phyloP scores from a whole-genome alignment of 2,329 filamentous ascomycete species.

The Fusarium piperis region DNA sequence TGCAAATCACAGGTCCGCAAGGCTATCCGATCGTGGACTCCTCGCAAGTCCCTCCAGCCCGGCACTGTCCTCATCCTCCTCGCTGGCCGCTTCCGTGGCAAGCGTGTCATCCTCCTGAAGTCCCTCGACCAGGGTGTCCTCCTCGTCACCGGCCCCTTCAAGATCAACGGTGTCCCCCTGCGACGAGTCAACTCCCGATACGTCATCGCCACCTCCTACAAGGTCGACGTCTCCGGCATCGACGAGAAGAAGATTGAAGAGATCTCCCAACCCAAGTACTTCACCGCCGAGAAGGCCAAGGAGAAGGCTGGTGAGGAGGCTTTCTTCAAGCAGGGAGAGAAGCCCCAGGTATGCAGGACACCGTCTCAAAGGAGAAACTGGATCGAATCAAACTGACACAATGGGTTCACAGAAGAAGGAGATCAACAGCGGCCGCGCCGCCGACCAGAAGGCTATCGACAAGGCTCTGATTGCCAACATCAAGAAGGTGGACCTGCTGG shows the following conservation, averaged over 20 bases:
- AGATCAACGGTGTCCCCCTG: slow-evolving; percentile 99
- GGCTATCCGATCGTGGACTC: slow-evolving; percentile 85
- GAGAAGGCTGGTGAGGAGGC: slow-evolving; percentile 98
- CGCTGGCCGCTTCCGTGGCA: slow-evolving; percentile 99
- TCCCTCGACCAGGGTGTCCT: slow-evolving; percentile 96
- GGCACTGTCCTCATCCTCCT: slow-evolving; percentile 98
- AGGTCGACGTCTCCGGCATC: slow-evolving; percentile 84
- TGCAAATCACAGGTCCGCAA: slow-evolving; percentile 82
- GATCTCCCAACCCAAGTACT: slow-evolving; percentile 84
- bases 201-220: slow-evolving; percentile 90
- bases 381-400: slow-evolving; percentile 36
- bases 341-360: slow-evolving; percentile 80
- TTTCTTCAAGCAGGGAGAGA: slow-evolving; percentile 99
- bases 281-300: slow-evolving; percentile 92
- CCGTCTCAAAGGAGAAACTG: neutral
- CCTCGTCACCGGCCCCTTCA: slow-evolving; percentile 99
- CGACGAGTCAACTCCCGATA: slow-evolving; percentile 93
- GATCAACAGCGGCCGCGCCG: slow-evolving; percentile 88
- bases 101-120: slow-evolving; percentile 99
- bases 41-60: slow-evolving; percentile 89
- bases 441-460: slow-evolving; percentile 98
- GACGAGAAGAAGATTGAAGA: slow-evolving; percentile 91
- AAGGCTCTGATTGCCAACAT: slow-evolving; percentile 94
- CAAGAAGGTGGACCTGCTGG: slow-evolving; percentile 97
- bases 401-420: slow-evolving; percentile 85